Evolutionary conservation across 1,139 yeast genomes (phyloP).

Genomic region (Kodamaea ohmeri): DNA sequence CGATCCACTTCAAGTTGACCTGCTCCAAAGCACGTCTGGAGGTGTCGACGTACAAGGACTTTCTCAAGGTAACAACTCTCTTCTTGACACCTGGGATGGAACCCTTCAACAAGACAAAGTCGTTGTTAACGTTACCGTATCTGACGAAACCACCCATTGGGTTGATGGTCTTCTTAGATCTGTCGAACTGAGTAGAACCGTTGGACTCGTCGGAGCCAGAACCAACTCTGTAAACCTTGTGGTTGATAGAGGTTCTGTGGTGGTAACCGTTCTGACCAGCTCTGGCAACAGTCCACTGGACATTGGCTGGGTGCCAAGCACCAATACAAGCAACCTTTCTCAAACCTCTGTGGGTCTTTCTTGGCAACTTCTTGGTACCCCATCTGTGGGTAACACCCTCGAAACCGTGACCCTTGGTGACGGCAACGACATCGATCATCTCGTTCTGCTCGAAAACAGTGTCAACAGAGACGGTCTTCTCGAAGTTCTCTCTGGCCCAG

Average conservation of each 20-base stretch:
- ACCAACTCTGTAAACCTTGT: slow-evolving; percentile 99
- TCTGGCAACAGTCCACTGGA: slow-evolving; percentile 99
- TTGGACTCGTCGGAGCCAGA: slow-evolving; percentile 89
- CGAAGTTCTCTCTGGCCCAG: slow-evolving; percentile 99
- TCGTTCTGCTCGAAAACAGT: slow-evolving; percentile 98
- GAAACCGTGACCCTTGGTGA: slow-evolving; percentile 99
- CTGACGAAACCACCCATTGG: slow-evolving; percentile 99
- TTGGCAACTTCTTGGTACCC: slow-evolving; percentile 99
- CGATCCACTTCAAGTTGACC: slow-evolving; percentile 98
- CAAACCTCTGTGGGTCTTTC: slow-evolving; percentile 99
- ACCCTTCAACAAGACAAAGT: slow-evolving; percentile 96
- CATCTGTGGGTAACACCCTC: slow-evolving; percentile 99
- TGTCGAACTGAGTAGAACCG: slow-evolving; percentile 97
- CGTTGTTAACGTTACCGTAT: slow-evolving; percentile 98
- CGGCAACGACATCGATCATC: slow-evolving; percentile 97
- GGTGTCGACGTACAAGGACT: slow-evolving; percentile 96
- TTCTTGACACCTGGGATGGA: slow-evolving; percentile 99
- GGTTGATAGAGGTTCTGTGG: slow-evolving; percentile 99
- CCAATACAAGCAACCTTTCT: slow-evolving; percentile 99
- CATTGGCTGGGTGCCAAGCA: slow-evolving; percentile 99
- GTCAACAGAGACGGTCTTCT: slow-evolving; percentile 95
- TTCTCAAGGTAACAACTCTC: slow-evolving; percentile 99
- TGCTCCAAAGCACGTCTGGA: slow-evolving; percentile 96
- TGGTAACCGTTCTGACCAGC: slow-evolving; percentile 99
- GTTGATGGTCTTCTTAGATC: slow-evolving; percentile 98